Evolutionary conservation across 179 eudicot species (phyloP), one percentile per base, ranked within the genome.

Genomic region (Corrigiola litoralis): DNA sequence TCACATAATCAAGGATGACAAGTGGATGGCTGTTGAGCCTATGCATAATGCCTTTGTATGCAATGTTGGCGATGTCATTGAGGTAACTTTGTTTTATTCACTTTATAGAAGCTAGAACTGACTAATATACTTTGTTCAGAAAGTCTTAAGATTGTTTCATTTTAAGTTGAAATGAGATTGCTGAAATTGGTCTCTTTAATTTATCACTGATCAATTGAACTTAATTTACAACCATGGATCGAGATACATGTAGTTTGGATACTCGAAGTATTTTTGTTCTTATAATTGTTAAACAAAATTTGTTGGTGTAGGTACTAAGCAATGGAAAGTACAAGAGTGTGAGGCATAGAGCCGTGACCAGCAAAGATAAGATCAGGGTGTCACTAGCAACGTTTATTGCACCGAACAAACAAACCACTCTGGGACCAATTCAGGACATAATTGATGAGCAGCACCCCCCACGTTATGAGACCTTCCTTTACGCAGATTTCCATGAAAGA

Each of bases 51-150:
- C 88, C 41, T 81, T 84, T n/a, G 75, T 84, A 33, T 69, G 79
- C 79, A 83, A 83, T 70, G 72, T 84, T 14, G 88, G 85, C 17
- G 88, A 84, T 56, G 80, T 79, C 42, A 69, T 84, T 53, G 81
- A 84, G 85, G 88, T 84, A 72, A 48, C n/a, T n/a, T n/a, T n/a
- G n/a, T n/a, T n/a, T n/a, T n/a, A n/a, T n/a, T n/a, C n/a, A n/a
- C n/a, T n/a, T n/a, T n/a, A n/a, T n/a, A n/a, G n/a, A n/a, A n/a
- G n/a, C n/a, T n/a, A n/a, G n/a, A n/a, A n/a, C n/a, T n/a, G n/a
- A n/a, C n/a, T n/a, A n/a, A n/a, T n/a, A n/a, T n/a, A n/a, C n/a
- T n/a, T n/a, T n/a, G n/a, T n/a, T n/a, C n/a, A n/a, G n/a, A n/a
- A n/a, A n/a, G n/a, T n/a, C n/a, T n/a, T n/a, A n/a, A n/a, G n/a